Percentiles rank a stretch among this genome's conserved stretches.
phyloP scores from a whole-genome alignment of 805 yeast genomes.

The Brettanomyces naardenensis region DNA sequence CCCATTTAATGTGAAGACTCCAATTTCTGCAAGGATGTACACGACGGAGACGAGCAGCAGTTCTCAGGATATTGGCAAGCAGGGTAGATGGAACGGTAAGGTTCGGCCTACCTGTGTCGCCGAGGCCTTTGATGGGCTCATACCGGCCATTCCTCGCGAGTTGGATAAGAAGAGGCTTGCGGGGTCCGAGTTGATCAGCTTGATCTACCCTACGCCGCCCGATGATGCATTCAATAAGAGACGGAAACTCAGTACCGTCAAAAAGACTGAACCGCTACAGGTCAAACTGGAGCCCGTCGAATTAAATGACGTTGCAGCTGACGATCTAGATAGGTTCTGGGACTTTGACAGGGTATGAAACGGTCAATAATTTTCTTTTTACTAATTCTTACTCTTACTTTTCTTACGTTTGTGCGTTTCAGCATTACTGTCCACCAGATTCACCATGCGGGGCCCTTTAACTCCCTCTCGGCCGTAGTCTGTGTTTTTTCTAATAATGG shows the following conservation, averaged over 20 bases:
- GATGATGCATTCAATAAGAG: conserved; percentile 19
- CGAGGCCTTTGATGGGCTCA: conserved; percentile 39
- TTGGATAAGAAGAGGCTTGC: conserved; percentile 9
- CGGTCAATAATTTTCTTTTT: neutral
- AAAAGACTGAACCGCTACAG: conserved; percentile 4
- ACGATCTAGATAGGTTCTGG: neutral
- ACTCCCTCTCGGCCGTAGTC: too few species aligned
- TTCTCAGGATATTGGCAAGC: neutral
- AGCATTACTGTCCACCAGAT: too few species aligned
- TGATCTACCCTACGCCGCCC: conserved; percentile 30
- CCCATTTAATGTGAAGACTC: conserved; percentile 28
- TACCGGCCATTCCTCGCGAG: conserved; percentile 17
- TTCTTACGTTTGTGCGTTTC: too few species aligned
- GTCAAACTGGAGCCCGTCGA: too few species aligned
- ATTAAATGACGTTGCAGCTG: neutral
- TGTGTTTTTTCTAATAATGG: too few species aligned
- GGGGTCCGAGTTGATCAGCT: conserved; percentile 8
- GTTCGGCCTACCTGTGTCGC: conserved; percentile 37
- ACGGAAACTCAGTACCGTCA: conserved; percentile 1
- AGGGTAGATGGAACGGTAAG: conserved; percentile 28
- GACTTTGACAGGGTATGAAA: conserved; percentile 1
- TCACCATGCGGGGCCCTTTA: too few species aligned
- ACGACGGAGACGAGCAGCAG: neutral
- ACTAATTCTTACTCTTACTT: neutral
- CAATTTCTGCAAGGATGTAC: conserved; percentile 8